Evolutionary conservation across 2,329 filamentous ascomycete genomes (phyloP), one percentile per base, ranked within the genome.

Genomic region (Aspergillus quadrilineatus): DNA sequence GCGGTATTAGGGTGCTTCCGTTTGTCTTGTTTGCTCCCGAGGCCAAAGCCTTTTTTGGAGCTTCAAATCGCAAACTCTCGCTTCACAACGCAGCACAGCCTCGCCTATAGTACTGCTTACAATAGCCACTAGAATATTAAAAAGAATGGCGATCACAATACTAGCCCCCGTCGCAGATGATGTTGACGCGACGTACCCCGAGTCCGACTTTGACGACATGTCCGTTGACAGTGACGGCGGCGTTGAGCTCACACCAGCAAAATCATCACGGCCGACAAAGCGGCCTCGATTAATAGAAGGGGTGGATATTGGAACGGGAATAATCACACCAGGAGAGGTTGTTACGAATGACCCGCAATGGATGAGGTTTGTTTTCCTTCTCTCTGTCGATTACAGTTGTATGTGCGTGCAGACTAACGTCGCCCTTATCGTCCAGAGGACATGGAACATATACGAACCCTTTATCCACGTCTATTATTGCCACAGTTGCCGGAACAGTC

Each of bases 271-370:
- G 51, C 66, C 73, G 29, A 66, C 68, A 53, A 79, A 78, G 65
- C 72, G 74, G 30, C 55, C 70, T 49, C 67, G 71, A 49, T 59
- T 73, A 53, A 57, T 67, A 58, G 60, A 65, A 64, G 61, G 60
- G 26, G 59, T 53, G 14, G 53, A 61, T 30, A 61, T 67, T 22
- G 63, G 69, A 26, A 74, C 72, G 36, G 74, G 76, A 44, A 88
- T 97, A 63, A 88, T 96, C 64, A 96, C 92, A 0, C 93, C 93
- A 0, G 94, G 93, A 68, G 89, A 95, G 71, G 78, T 89, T 59
- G 90, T 97, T 65, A 97, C 93, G 9, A 84, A 87, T 62, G 92
- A 97, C 74, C 83, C 91, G n/a, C 92, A 97, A 80, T 97, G 91
- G 91, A 97, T 97, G 93, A 86, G 72, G 72, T 74, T 37, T 28